These are phyloP conservation scores for Candida morakotiae DNA, from an alignment of 805 yeast species.

Conservation along the genomic window DNA sequence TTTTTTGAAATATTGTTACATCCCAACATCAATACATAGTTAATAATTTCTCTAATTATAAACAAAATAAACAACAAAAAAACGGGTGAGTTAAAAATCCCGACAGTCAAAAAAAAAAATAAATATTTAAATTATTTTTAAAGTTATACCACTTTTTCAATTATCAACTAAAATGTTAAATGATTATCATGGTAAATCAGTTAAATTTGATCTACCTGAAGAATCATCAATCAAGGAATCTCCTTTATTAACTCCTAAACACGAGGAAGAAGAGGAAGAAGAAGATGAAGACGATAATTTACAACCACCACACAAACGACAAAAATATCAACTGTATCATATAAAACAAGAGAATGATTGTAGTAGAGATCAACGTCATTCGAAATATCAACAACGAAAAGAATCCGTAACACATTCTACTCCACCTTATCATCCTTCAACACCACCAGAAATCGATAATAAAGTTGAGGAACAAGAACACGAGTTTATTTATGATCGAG, in stretches of 20 bases:
- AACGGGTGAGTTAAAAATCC: conserved; percentile 4
- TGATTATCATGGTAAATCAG: conserved; percentile 24
- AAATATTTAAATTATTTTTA: conserved; percentile 1
- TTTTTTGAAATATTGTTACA: no score
- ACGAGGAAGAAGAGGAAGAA: conserved; percentile 34
- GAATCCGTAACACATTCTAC: neutral
- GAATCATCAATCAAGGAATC: conserved; percentile 22
- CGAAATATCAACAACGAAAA: neutral
- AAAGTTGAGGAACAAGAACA: neutral
- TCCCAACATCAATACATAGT: neutral
- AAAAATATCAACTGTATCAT: neutral
- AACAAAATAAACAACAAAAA: neutral
- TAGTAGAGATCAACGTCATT: neutral
- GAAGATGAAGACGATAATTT: conserved; percentile 8
- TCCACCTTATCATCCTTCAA: neutral
- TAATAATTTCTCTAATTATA: no score
- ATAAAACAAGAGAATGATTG: neutral
- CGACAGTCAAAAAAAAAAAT: conserved; percentile 1
- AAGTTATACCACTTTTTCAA: conserved; percentile 7
- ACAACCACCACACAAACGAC: neutral
- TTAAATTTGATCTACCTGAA: conserved; percentile 22
- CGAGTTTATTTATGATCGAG: neutral
- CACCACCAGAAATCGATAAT: conserved; percentile 5
- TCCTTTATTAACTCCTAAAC: conserved; percentile 40
- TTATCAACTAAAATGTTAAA: conserved; percentile 3